Base-by-base conservation (phyloP, 108 stramenopile species). In the Skeletonema potamos region DNA sequence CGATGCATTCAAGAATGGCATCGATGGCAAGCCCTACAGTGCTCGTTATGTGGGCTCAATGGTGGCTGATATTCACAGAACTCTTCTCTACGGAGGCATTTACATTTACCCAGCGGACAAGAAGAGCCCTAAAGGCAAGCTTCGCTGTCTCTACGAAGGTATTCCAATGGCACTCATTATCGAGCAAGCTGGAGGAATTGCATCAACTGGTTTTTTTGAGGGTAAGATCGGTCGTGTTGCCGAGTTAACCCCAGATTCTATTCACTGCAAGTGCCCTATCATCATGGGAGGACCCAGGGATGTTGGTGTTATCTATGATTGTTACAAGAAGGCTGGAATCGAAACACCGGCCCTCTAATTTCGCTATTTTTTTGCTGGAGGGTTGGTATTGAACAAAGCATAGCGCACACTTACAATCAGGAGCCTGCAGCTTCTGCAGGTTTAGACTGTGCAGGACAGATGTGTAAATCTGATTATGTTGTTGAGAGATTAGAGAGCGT, bases 141-240 rank as follows among this genome's bases (percentile, higher is more conserved):
- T 97, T 68, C 95, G 98, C 67, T 89, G 98, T 65, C 92, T 99
- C 10, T 99, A 99, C 78, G 99, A 99, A 85, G 98, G 97, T 62
- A 97, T 98, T 85, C 99, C 99, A 33, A 99, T 99, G 99, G 96
- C 99, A 20, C 85, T 97, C 72, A 96, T 99, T 73, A 95, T 99
- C 39, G 98, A 99, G 77, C 89, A 97, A 77, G 97, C 97, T 64
- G 98, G 98, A 59, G 99, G 99, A 34, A 88, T 91, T 61, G 97
- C 97, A 27, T 96, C 96, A 27, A 96, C 98, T 27, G 99, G 98
- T 59, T 82, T 93, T 77, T 97, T 98, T 66, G 73, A 97, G 55
- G 96, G 91, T 2, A 92, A 92, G 62, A 88, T 97, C 62, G 87
- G 83, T 62, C 84, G 94, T 43, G 95, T 99, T n/a, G 66, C 96